A percentile compares a stretch with the other conserved stretches of the same genome.
These are phyloP conservation scores for Oxytropis ochrocephala DNA, from an alignment of 306 rosid genomes.

Conservation along the genomic window DNA sequence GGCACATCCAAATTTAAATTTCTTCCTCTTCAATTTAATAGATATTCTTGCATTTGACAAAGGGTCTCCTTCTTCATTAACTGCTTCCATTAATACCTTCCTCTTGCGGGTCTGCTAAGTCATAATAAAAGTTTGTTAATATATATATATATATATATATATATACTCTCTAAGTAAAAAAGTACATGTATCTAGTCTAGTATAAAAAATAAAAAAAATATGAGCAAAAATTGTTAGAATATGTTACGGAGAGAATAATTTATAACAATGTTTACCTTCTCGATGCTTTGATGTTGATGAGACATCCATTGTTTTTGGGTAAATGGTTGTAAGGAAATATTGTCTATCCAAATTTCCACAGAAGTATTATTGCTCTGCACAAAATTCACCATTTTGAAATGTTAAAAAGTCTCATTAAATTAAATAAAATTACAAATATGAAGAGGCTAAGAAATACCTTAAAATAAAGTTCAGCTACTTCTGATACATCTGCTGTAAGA, in stretches of 20 bases:
- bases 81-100: constrained; percentile 36
- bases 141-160: not conserved
- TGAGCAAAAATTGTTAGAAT: no score
- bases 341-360: constrained; percentile 59
- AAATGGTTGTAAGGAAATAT: constrained; percentile 66
- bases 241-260: not conserved
- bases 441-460: constrained; percentile 34
- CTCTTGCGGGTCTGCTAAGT: constrained; percentile 43
- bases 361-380: constrained; percentile 42
- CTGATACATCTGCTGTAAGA: constrained; percentile 35
- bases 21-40: not conserved
- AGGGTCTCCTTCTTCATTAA: constrained; percentile 45
- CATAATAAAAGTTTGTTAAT: not conserved
- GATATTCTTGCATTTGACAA: constrained; percentile 41
- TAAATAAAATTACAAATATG: not conserved
- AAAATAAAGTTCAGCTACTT: constrained; percentile 51
- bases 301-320: constrained; percentile 49
- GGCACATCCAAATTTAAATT: constrained; percentile 59
- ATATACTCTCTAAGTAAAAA: no score
- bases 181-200: no score
- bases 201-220: no score
- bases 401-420: not conserved
- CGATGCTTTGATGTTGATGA: constrained; percentile 47
- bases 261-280: constrained; percentile 23
- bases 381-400: not conserved